A percentile compares a stretch with the other conserved stretches of the same genome.
These are phyloP conservation scores for Actinomortierella ambigua DNA, from an alignment of 371 early-diverging fungal species.

Conservation along the genomic window DNA sequence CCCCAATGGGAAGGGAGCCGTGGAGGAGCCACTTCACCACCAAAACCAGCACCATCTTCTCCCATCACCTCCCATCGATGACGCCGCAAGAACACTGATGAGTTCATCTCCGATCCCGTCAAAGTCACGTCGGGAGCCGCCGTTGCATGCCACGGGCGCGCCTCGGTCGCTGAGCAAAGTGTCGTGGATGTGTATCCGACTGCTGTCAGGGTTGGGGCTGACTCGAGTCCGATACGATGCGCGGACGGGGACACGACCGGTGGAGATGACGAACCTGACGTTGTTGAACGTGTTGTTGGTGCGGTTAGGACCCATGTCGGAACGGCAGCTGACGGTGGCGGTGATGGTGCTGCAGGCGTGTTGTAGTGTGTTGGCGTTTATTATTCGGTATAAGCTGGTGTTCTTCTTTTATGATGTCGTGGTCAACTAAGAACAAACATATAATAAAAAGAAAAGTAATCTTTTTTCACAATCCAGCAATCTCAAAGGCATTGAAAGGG, in stretches of 20 bases:
- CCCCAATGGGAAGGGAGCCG: too few species aligned
- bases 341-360: constrained; percentile 70
- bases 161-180: constrained; percentile 48
- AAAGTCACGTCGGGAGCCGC: constrained; percentile 20
- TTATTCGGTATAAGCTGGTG: constrained; percentile 78
- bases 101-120: constrained; percentile 14
- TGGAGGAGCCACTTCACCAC: not conserved
- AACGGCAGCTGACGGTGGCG: constrained; percentile 61
- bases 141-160: constrained; percentile 18
- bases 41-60: constrained; percentile 2
- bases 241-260: constrained; percentile 58
- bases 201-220: constrained; percentile 49
- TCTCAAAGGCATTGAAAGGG: too few species aligned
- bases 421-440: not conserved
- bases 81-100: too few species aligned
- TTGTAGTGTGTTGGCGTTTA: constrained; percentile 72
- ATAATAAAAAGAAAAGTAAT: too few species aligned
- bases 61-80: constrained; percentile 24
- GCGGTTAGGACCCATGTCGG: constrained; percentile 74
- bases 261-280: constrained; percentile 87
- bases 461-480: too few species aligned
- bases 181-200: constrained; percentile 46
- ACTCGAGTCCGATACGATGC: constrained; percentile 66
- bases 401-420: constrained; percentile 67
- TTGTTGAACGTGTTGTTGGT: constrained; percentile 89